Evolutionary conservation across 352 stramenopile species (phyloP).

Genomic region (Globisporangium viniferum): DNA sequence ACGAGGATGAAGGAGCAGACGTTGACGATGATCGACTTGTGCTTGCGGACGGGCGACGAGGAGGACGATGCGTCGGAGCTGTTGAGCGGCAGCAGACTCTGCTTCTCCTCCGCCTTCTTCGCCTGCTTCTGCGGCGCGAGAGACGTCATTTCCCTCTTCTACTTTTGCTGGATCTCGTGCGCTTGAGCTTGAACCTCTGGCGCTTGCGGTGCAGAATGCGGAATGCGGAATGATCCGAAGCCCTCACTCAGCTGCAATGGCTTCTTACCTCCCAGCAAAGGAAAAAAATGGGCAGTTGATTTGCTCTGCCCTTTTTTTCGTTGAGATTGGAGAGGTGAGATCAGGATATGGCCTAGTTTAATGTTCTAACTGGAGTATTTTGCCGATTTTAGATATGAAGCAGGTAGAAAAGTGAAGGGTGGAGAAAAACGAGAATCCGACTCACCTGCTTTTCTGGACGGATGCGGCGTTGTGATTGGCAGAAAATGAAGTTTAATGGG

Average conservation of each 20-base stretch:
- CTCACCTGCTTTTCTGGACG: background rate
- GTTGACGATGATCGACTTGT: conserved; percentile 79
- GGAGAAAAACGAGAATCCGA: background rate
- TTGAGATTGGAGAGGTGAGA: background rate
- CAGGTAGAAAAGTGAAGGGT: background rate
- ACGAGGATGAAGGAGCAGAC: conserved; percentile 89
- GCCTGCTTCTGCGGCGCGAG: background rate
- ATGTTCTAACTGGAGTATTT: background rate
- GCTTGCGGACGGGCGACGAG: conserved; percentile 7
- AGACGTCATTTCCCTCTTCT: background rate
- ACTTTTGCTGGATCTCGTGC: too few species aligned
- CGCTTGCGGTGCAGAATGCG: background rate
- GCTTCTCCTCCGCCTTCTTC: conserved; percentile 7
- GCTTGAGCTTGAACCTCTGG: background rate
- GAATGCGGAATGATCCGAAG: background rate
- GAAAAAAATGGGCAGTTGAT: background rate
- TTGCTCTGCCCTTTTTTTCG: background rate
- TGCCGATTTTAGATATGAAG: background rate
- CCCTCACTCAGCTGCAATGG: background rate
- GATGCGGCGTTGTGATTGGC: background rate
- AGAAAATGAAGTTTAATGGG: background rate
- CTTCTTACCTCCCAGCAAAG: background rate
- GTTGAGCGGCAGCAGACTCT: conserved; percentile 14
- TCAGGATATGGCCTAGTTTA: background rate
- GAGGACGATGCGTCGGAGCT: background rate